Evolutionary conservation across 2,329 filamentous ascomycete genomes (phyloP).

Genomic region (Neobulgaria alba): DNA sequence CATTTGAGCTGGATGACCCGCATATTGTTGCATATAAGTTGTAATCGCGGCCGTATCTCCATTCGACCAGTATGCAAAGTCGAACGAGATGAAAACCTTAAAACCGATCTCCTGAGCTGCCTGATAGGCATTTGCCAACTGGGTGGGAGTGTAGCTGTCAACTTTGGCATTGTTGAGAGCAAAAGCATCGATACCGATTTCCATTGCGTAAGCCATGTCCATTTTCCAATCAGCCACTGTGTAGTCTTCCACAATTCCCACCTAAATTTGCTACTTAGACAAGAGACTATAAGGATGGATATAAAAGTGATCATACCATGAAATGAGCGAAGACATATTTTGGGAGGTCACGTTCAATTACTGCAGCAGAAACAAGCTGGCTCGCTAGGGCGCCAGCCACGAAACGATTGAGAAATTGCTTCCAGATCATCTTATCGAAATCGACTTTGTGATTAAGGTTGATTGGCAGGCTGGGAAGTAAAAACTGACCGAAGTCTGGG

Average conservation of each 20-base stretch:
- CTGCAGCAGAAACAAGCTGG: too few species aligned
- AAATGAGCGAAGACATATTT: conserved; percentile 20
- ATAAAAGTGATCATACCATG: conserved; percentile 8
- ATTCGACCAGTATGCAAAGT: too few species aligned
- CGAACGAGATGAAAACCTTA: conserved; percentile 28
- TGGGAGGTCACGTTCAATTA: too few species aligned
- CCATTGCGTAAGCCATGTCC: conserved; percentile 26
- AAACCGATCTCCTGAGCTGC: conserved; percentile 24
- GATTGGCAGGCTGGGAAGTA: too few species aligned
- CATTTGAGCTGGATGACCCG: too few species aligned
- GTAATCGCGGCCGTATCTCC: too few species aligned
- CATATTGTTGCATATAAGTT: too few species aligned
- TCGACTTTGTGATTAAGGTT: too few species aligned
- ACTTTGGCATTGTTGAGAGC: conserved; percentile 25
- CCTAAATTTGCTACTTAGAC: conserved; percentile 17
- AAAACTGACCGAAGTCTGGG: too few species aligned
- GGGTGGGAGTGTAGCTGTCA: conserved; percentile 24
- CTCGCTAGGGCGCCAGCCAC: too few species aligned
- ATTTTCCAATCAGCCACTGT: conserved; percentile 21
- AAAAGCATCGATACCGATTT: conserved; percentile 30
- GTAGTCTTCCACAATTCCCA: conserved; percentile 24
- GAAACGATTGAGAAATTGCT: too few species aligned
- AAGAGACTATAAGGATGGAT: not conserved
- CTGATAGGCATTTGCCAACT: conserved; percentile 25
- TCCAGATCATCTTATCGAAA: too few species aligned